Conservation (phyloP, 371 early-diverging fungal species). For the Syncephalis fuscata region DNA sequence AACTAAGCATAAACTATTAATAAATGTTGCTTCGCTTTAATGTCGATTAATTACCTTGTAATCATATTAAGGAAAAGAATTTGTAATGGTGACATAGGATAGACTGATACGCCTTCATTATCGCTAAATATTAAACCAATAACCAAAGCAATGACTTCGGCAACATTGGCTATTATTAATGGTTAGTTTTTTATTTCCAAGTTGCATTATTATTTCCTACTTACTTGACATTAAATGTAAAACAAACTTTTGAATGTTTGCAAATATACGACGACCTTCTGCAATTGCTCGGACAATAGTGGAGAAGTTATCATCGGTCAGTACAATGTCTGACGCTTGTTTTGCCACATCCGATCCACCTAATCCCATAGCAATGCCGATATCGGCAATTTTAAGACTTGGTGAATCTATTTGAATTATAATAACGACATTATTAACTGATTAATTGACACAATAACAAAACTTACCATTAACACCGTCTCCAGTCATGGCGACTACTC, state of each 20-base stretch:
- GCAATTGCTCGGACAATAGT: constrained; percentile 69
- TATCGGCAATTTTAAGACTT: constrained; percentile 77
- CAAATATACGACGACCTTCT: constrained; percentile 76
- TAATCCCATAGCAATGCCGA: constrained; percentile 88
- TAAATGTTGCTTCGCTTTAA: too few species aligned
- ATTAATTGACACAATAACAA: too few species aligned
- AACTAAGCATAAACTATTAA: constrained; percentile 4
- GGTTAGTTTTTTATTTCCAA: too few species aligned
- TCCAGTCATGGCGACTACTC: constrained; percentile 66
- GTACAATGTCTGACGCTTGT: constrained; percentile 79
- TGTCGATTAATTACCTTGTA: constrained; percentile 15
- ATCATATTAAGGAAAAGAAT: constrained; percentile 84
- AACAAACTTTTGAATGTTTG: constrained; percentile 85
- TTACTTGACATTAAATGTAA: constrained; percentile 79
- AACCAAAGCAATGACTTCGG: constrained; percentile 46
- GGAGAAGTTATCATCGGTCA: constrained; percentile 75
- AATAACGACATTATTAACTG: background rate
- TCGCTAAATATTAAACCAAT: constrained; percentile 54
- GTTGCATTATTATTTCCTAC: too few species aligned
- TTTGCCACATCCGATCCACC: constrained; percentile 84
- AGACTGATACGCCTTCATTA: constrained; percentile 31
- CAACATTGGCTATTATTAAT: constrained; percentile 44
- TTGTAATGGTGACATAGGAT: constrained; percentile 60
- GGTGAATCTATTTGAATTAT: constrained; percentile 44
- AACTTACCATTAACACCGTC: constrained; percentile 58